A percentile compares a stretch with the other conserved stretches of the same genome.
phyloP scores from a whole-genome alignment of 305 asterid species.

The Lippia alba region DNA sequence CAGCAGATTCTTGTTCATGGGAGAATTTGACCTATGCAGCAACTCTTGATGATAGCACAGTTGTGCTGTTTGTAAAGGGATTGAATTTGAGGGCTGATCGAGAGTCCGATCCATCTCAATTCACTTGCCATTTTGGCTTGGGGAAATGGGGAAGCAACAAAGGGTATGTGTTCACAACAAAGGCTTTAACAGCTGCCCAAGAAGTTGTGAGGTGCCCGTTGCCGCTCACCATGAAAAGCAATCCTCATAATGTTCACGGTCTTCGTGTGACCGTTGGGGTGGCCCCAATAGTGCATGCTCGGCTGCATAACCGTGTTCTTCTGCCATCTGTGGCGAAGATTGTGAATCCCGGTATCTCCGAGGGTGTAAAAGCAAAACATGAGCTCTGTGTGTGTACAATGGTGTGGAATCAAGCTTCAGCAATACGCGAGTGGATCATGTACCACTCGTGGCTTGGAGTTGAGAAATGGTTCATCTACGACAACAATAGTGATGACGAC shows the following conservation, averaged over 20 bases:
- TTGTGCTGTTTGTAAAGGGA: constrained; percentile 86
- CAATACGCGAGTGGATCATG: constrained; percentile 81
- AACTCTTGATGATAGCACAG: constrained; percentile 64
- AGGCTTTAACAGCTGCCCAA: constrained; percentile 84
- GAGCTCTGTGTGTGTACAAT: constrained; percentile 65
- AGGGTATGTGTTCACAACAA: constrained; percentile 46
- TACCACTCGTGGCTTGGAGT: constrained; percentile 94
- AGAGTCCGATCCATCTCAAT: constrained; percentile 66
- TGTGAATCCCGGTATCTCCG: constrained; percentile 26
- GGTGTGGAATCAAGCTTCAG: constrained; percentile 92
- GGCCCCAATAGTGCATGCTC: constrained; percentile 36
- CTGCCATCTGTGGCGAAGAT: constrained; percentile 85
- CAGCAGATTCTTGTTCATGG: constrained; percentile 59
- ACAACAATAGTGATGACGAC: constrained; percentile 85
- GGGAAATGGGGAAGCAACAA: constrained; percentile 45
- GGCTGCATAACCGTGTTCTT: constrained; percentile 43
- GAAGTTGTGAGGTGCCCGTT: constrained; percentile 82
- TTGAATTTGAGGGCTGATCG: constrained; percentile 75
- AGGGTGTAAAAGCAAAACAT: constrained; percentile 32
- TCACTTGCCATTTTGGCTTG: constrained; percentile 79
- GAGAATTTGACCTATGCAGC: constrained; percentile 75
- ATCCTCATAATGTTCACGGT: constrained; percentile 53
- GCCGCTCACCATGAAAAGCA: constrained; percentile 55
- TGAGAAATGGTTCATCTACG: constrained; percentile 71
- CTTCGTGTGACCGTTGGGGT: constrained; percentile 63